A percentile compares a stretch with the other conserved stretches of the same genome.
Evolutionary conservation across 768 basidiomycete species (phyloP).

Genomic region (Amanita polypyramis): DNA sequence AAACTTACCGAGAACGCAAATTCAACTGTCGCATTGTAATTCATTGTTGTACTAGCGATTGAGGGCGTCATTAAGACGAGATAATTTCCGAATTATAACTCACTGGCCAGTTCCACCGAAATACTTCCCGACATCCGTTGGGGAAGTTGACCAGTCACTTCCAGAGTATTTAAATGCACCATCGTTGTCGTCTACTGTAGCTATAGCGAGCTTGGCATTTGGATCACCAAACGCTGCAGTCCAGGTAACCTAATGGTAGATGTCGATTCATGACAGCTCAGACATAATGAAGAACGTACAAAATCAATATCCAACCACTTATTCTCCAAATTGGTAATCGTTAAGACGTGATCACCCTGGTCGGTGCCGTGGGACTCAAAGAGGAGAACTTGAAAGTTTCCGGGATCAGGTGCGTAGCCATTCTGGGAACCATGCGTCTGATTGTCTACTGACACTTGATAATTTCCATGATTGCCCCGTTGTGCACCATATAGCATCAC

Average conservation of each 20-base stretch:
- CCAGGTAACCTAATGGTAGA: neutral
- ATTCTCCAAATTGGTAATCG: neutral
- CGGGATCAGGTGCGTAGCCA: neutral
- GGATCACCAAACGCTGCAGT: conserved; percentile 2
- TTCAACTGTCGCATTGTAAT: neutral
- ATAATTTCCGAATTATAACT: neutral
- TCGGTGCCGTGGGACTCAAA: neutral
- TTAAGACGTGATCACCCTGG: neutral
- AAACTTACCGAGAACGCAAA: conserved; percentile 1
- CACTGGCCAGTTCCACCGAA: conserved; percentile 5
- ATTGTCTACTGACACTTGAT: conserved; percentile 30
- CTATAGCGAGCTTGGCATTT: neutral
- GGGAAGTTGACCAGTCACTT: conserved; percentile 1
- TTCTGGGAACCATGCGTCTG: neutral
- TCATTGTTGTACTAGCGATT: neutral
- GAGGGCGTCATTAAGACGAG: neutral
- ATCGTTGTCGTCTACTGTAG: neutral
- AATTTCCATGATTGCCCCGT: conserved; percentile 22
- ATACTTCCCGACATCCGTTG: neutral
- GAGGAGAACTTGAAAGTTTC: neutral
- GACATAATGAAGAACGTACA: neutral
- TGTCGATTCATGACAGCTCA: neutral
- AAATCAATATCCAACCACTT: conserved; percentile 4
- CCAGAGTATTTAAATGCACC: neutral
- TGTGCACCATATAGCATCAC: conserved; percentile 42